Conservation (phyloP, 2,329 filamentous ascomycete species). For the Calonectria montana region DNA sequence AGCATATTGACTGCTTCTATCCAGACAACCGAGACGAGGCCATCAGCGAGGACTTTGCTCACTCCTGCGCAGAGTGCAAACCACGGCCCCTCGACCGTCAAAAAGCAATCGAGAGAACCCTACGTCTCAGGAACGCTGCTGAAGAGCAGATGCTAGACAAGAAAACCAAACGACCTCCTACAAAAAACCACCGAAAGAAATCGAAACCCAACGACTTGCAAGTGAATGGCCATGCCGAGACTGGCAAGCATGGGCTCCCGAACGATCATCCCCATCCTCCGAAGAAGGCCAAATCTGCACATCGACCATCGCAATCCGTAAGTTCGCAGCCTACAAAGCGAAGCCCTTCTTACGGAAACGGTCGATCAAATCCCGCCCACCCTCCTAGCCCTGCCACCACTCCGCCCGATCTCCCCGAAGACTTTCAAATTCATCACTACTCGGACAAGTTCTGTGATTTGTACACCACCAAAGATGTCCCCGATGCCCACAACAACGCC, state of each 20-base stretch:
- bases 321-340: constrained; percentile 75
- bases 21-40: constrained; percentile 77
- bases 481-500: constrained; percentile 76
- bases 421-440: constrained; percentile 75
- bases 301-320: constrained; percentile 82
- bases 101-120: constrained; percentile 77
- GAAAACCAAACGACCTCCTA: constrained; percentile 77
- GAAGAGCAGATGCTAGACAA: constrained; percentile 68
- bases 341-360: constrained; percentile 73
- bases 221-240: constrained; percentile 75
- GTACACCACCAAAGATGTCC: constrained; percentile 72
- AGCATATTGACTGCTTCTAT: constrained; percentile 98
- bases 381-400: constrained; percentile 82
- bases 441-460: constrained; percentile 81
- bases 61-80: constrained; percentile 91
- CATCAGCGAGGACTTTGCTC: constrained; percentile 77
- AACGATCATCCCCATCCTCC: constrained; percentile 65
- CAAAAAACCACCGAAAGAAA: constrained; percentile 92
- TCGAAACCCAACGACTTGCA: constrained; percentile 76
- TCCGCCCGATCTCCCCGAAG: constrained; percentile 72
- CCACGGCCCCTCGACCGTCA: constrained; percentile 80
- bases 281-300: constrained; percentile 86
- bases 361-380: constrained; percentile 68
- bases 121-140: constrained; percentile 65
- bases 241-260: constrained; percentile 58